These are phyloP conservation scores for Xylaria curta DNA, from an alignment of 495 filamentous ascomycete genomes.

Conservation along the genomic window DNA sequence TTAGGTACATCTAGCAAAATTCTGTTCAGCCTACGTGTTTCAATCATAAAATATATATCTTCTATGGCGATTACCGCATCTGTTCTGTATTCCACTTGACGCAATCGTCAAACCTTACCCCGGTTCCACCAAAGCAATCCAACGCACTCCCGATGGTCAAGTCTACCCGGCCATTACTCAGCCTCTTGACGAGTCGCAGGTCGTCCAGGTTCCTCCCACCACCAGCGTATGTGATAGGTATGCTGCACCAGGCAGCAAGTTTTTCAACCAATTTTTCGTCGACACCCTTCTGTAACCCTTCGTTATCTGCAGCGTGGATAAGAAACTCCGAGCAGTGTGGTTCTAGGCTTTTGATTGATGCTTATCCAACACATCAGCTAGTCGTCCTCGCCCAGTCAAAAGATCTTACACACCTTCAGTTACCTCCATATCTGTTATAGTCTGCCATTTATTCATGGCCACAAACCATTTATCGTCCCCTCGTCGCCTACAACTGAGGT, in stretches of 20 bases:
- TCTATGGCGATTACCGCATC: slow-evolving; percentile 6
- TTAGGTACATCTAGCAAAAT: slow-evolving; percentile 20
- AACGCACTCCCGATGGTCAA: slow-evolving; percentile 95
- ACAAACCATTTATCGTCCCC: slow-evolving; percentile 82
- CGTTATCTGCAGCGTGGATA: slow-evolving; percentile 98
- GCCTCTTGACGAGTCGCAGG: slow-evolving; percentile 74
- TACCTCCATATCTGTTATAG: slow-evolving; percentile 93
- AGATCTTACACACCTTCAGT: slow-evolving; percentile 65
- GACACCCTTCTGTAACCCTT: slow-evolving; percentile 88
- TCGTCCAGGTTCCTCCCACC: slow-evolving; percentile 84
- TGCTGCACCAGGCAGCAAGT: slow-evolving; percentile 82
- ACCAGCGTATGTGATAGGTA: slow-evolving; percentile 95
- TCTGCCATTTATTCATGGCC: slow-evolving; percentile 98
- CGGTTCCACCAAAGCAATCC: slow-evolving; percentile 91
- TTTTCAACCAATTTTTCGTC: slow-evolving; percentile 81
- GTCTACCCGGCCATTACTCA: slow-evolving; percentile 84
- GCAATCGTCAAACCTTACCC: slow-evolving; percentile 86
- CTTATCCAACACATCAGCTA: slow-evolving; percentile 49
- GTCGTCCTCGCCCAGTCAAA: neutral
- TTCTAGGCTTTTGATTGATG: slow-evolving; percentile 78
- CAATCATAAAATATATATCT: neutral
- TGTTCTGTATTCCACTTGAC: slow-evolving; percentile 78
- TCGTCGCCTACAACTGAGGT: slow-evolving; percentile 83
- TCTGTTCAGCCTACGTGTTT: neutral
- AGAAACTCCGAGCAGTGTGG: slow-evolving; percentile 94